phyloP scores from a whole-genome alignment of 106 monocot species.

The Dioscorea alata region DNA sequence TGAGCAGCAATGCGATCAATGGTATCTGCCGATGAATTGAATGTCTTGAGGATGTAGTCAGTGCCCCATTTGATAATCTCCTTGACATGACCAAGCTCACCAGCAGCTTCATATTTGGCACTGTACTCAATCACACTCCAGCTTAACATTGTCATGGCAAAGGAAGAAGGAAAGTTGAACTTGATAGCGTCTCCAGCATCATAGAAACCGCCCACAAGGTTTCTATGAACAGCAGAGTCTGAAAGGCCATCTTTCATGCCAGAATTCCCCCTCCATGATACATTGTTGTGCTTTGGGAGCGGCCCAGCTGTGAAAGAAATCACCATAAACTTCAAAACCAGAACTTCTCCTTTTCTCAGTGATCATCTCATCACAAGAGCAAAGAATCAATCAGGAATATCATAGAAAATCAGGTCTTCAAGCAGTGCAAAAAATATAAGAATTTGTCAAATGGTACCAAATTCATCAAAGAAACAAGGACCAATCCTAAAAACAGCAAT shows the following conservation, averaged over 20 bases:
- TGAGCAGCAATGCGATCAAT: constrained; percentile 65
- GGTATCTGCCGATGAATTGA: constrained; percentile 75
- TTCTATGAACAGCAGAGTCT: constrained; percentile 34
- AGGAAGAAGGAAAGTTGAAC: constrained; percentile 84
- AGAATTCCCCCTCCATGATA: constrained; percentile 86
- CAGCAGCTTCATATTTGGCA: constrained; percentile 68
- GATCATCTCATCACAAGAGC: too few species aligned
- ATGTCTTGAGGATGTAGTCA: constrained; percentile 87
- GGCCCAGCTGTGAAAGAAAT: constrained; percentile 43
- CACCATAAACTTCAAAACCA: too few species aligned
- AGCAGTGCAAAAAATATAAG: too few species aligned
- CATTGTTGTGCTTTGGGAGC: constrained; percentile 78
- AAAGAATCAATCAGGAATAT: too few species aligned
- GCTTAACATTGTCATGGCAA: constrained; percentile 83
- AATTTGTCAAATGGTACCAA: too few species aligned
- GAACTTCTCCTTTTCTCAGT: too few species aligned
- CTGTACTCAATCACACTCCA: constrained; percentile 98
- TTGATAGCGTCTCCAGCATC: constrained; percentile 89
- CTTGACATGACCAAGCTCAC: constrained; percentile 68
- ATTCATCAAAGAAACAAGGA: too few species aligned
- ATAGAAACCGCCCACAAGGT: constrained; percentile 72
- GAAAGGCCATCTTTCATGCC: constrained; percentile 87
- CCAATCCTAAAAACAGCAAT: too few species aligned
- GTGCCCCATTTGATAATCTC: constrained; percentile 87
- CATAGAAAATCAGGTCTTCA: too few species aligned